Base-by-base conservation (phyloP, 176 grass and related monocot genomes). In the Coix lacrymajobi region DNA sequence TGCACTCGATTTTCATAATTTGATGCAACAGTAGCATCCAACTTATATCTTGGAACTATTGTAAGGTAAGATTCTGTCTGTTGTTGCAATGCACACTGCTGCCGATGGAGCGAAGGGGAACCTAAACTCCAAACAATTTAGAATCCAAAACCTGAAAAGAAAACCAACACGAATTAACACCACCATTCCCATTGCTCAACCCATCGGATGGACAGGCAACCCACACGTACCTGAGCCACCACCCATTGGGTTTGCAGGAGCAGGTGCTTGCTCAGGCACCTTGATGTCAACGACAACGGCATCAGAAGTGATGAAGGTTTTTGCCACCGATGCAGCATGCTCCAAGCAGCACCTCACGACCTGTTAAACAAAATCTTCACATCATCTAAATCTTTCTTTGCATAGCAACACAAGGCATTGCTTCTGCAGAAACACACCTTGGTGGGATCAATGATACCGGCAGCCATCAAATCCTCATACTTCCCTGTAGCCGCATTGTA, bases 321-420 rank as follows among this genome's bases (percentile, higher is more conserved):
- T 94, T 0, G 95, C 92, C 37, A 97, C 95, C 1, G 95, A 97
- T 5, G 95, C 77, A 1, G 92, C 95, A 76, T 97, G 92, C 84
- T 97, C 92, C 88, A 97, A 66, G 71, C 95, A 97, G 38, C 92
- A 97, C 72, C 95, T 97, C 81, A 97, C 95, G 26, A 97, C 95
- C 95, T 97, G 62, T 76, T 86, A 75, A 54, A 44, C 3, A 19
- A 39, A 71, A 7, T 76, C 57, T 25, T 70, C 41, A 31, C 4
- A 82, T 62, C 19, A 28, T 1, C 3, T 33, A 62, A 22, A 40
- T 72, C 2, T 31, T 62, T 30, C 28, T 31, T 31, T 63, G 0
- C 26, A 2, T 63, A 63, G 13, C 26, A 31, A 63, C 13, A 63
- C 60, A 62, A 30, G 28, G 61, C 36, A 80, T 48, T 60, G 3